A percentile compares a stretch with the other conserved stretches of the same genome.
phyloP scores from a whole-genome alignment of 345 rosid species.

The Eucalyptus brandiana region DNA sequence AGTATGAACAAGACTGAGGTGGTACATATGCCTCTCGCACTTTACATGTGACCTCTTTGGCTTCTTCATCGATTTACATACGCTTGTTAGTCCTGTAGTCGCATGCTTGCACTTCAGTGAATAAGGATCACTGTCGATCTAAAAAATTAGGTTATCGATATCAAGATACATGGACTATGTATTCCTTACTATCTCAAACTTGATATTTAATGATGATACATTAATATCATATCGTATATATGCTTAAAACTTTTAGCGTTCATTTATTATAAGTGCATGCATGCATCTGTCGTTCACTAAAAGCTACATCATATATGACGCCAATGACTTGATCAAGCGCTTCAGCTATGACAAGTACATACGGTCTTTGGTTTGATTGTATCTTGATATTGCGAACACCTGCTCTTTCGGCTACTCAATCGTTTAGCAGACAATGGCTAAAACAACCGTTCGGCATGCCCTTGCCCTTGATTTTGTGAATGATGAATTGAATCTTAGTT shows the following conservation, averaged over 20 bases:
- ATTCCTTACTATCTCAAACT: background rate
- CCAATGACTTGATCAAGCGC: slow-evolving; percentile 44
- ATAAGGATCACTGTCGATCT: background rate
- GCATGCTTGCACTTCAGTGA: background rate
- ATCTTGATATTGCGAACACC: slow-evolving; percentile 50
- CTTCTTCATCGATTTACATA: background rate
- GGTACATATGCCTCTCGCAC: background rate
- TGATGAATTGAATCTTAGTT: background rate
- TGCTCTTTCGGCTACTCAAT: slow-evolving; percentile 39
- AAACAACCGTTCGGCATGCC: background rate
- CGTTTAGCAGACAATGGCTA: slow-evolving; percentile 3
- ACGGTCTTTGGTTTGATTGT: slow-evolving; percentile 48
- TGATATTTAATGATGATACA: background rate
- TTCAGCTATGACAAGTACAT: slow-evolving; percentile 56
- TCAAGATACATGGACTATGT: background rate
- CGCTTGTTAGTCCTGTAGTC: background rate
- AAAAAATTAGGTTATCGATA: background rate
- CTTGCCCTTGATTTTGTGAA: background rate
- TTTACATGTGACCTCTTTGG: background rate
- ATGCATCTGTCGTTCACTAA: background rate
- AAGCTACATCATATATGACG: slow-evolving; percentile 15
- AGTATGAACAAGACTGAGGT: background rate
- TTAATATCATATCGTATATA: background rate
- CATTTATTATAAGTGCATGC: background rate
- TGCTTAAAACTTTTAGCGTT: background rate